Percentiles rank a stretch among this genome's conserved stretches.
Conservation (phyloP, 108 stramenopile species). For the Chaetoceros tenuissimus region DNA sequence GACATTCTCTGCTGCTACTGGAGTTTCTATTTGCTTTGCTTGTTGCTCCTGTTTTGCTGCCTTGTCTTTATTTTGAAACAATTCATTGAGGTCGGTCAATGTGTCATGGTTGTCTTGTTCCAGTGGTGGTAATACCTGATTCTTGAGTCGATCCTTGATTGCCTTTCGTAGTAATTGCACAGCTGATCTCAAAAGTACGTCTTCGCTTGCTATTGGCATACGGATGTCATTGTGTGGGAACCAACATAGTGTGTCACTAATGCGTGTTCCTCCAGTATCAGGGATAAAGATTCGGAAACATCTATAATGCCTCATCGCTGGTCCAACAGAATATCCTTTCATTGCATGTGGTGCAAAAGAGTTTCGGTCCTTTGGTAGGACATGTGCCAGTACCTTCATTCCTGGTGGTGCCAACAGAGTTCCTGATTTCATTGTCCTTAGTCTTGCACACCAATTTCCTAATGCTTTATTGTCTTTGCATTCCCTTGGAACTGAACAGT, state of each 20-base stretch:
- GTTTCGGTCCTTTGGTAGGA: conserved; percentile 9
- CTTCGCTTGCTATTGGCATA: too few relatives aligned
- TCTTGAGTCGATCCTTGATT: conserved; percentile 16
- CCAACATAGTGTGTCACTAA: conserved; percentile 22
- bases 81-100: not conserved
- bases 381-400: conserved; percentile 15
- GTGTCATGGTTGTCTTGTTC: conserved; percentile 10
- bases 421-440: too few relatives aligned
- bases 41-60: too few relatives aligned
- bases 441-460: too few relatives aligned
- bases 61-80: not conserved
- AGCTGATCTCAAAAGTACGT: too few relatives aligned
- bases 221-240: too few relatives aligned
- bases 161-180: too few relatives aligned
- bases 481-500: too few relatives aligned
- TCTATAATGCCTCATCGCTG: conserved; percentile 34
- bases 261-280: conserved; percentile 13
- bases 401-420: conserved; percentile 36
- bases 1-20: too few relatives aligned
- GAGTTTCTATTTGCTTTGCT: too few relatives aligned
- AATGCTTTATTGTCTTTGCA: too few relatives aligned
- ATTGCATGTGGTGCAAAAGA: conserved; percentile 21
- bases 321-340: conserved; percentile 37
- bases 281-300: conserved; percentile 20
- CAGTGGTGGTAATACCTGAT: conserved; percentile 10